Evolutionary conservation across 306 rosid genomes (phyloP).

Genomic region (Psophocarpus tetragonolobus): DNA sequence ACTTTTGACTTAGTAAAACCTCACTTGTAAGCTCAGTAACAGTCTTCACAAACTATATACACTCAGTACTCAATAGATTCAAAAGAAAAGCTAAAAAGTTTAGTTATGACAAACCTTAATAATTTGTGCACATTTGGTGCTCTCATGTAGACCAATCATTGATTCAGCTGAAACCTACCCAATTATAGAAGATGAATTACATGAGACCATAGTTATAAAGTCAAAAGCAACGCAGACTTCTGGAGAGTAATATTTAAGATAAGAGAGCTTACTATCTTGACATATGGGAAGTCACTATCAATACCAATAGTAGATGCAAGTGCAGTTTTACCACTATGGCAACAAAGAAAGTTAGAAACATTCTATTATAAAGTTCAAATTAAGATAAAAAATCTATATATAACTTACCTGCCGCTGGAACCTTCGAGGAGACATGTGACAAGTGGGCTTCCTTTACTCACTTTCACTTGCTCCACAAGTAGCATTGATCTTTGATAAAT

Average conservation of each 20-base stretch:
- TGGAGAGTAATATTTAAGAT: constrained; percentile 23
- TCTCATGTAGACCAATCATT: constrained; percentile 96
- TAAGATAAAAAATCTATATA: constrained; percentile 5
- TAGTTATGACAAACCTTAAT: constrained; percentile 72
- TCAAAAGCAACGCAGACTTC: constrained; percentile 28
- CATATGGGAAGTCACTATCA: constrained; percentile 94
- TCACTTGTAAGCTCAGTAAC: constrained; percentile 18
- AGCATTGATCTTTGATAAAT: constrained; percentile 80
- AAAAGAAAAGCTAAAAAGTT: constrained; percentile 28
- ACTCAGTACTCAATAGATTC: not conserved
- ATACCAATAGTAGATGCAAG: constrained; percentile 96
- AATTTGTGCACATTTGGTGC: constrained; percentile 88
- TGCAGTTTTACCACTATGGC: constrained; percentile 90
- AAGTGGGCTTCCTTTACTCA: constrained; percentile 93
- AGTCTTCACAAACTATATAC: constrained; percentile 3
- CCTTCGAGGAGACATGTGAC: constrained; percentile 97
- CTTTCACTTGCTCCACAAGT: constrained; percentile 94
- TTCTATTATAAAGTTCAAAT: constrained; percentile 31
- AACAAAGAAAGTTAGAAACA: constrained; percentile 44
- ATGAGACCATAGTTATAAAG: constrained; percentile 15
- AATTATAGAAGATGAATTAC: constrained; percentile 30
- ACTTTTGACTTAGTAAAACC: constrained; percentile 26
- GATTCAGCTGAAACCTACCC: constrained; percentile 85
- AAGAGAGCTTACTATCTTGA: constrained; percentile 84
- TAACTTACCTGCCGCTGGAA: constrained; percentile 85